Percentiles rank a stretch among this genome's conserved stretches.
phyloP scores from a whole-genome alignment of 208 protist genomes.

The Trichomonas tenax region DNA sequence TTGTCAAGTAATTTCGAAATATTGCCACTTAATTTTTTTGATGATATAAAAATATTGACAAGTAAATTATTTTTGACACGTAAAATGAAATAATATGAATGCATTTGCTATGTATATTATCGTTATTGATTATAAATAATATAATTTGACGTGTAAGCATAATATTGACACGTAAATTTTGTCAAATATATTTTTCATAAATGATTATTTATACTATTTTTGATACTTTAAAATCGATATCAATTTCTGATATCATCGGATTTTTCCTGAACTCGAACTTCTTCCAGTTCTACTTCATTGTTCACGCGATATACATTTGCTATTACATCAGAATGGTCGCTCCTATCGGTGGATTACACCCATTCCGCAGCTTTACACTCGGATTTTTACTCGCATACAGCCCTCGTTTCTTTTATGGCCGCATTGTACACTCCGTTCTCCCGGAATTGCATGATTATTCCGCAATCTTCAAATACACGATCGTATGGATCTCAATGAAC shows the following conservation, averaged over 20 bases:
- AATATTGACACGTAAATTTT: neutral
- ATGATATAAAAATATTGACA: too few species aligned
- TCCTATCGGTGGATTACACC: neutral
- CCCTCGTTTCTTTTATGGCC: neutral
- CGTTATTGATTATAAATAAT: too few species aligned
- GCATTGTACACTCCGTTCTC: neutral
- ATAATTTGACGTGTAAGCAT: too few species aligned
- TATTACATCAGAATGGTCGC: neutral
- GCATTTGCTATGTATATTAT: too few species aligned
- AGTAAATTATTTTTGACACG: neutral
- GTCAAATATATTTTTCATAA: neutral
- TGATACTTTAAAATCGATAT: neutral
- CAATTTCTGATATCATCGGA: neutral
- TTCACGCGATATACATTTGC: neutral
- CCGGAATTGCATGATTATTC: neutral
- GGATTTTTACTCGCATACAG: neutral
- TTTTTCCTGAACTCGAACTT: neutral
- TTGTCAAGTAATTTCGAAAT: too few species aligned
- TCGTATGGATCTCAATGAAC: neutral
- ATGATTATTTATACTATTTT: neutral
- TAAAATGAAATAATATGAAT: too few species aligned
- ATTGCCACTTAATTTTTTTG: too few species aligned
- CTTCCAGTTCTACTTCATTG: neutral
- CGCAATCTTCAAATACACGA: neutral
- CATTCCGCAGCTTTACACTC: neutral